phyloP scores from a whole-genome alignment of 805 yeast species.

The Wickerhamia fluorescens region DNA sequence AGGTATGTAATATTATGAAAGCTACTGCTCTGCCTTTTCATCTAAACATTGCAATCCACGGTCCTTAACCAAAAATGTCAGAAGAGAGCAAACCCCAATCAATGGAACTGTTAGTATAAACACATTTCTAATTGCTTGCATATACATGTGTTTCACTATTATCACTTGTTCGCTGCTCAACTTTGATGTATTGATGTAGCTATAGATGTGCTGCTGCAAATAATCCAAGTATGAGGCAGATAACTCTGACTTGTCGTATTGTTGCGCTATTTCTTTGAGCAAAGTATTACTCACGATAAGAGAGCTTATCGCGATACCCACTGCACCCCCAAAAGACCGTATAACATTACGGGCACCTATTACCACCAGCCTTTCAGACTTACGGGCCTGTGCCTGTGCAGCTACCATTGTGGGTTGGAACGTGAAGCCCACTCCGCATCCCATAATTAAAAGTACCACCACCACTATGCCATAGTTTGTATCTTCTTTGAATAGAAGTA shows the following conservation, averaged over 20 bases:
- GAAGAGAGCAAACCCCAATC: constrained; percentile 24
- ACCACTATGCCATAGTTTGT: constrained; percentile 18
- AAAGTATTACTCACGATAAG: constrained; percentile 22
- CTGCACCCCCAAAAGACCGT: constrained; percentile 28
- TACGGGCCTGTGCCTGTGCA: constrained; percentile 21
- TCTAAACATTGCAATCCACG: constrained; percentile 32
- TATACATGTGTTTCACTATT: constrained; percentile 23
- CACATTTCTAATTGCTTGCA: constrained; percentile 23
- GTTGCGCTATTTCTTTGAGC: constrained; percentile 11
- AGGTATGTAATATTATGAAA: too few species aligned
- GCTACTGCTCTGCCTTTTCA: constrained; percentile 14
- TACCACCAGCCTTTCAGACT: constrained; percentile 28
- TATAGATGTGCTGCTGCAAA: constrained; percentile 18
- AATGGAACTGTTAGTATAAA: constrained; percentile 30
- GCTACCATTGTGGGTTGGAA: constrained; percentile 23
- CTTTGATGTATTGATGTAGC: constrained; percentile 15
- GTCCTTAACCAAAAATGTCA: constrained; percentile 25
- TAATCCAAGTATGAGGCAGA: constrained; percentile 9
- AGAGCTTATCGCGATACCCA: constrained; percentile 25
- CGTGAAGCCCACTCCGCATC: constrained; percentile 16
- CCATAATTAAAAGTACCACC: constrained; percentile 14
- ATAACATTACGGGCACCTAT: constrained; percentile 26
- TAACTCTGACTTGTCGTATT: too few species aligned
- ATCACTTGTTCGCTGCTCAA: constrained; percentile 14
- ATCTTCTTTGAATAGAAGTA: constrained; percentile 13